Base-by-base conservation (phyloP, 139 green algal species). In the Closterium sp. region DNA sequence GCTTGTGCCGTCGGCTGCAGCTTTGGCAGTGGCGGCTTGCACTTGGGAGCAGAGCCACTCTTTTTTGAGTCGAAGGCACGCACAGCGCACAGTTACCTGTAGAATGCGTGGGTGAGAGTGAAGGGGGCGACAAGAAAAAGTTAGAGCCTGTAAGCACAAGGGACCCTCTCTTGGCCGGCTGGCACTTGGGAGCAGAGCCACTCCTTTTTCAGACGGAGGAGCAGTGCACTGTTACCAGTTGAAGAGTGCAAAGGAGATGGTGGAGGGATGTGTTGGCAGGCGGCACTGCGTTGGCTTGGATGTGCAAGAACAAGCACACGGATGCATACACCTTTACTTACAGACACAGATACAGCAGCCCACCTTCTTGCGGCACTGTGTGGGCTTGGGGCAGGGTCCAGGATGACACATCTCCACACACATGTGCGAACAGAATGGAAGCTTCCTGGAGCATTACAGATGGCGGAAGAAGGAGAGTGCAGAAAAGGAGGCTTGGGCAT, bases 281-380 rank as follows among this genome's bases (percentile, higher is more conserved):
- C n/a, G n/a, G n/a, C n/a, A n/a, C n/a, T n/a, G n/a, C n/a, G n/a
- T n/a, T n/a, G n/a, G n/a, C n/a, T n/a, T n/a, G n/a, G n/a, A n/a
- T n/a, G n/a, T 69, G 43, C 5, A 28, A 25, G 23, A 12, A 66
- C 9, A 66, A 66, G 3, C 38, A 69, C 10, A 4, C 43, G n/a
- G n/a, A n/a, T n/a, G n/a, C n/a, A n/a, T n/a, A 69, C 43, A 28
- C 43, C 21, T 16, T 12, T 16, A 69, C 43, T 25, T 16, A 28
- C 10, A 69, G 1, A 2, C 9, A 28, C 43, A 69, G 1, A 69
- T 16, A 69, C 9, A 28, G 23, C 43, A 69, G 9, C 43, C 36
- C 83, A 93, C 91, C 91, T 94, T 94, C 88, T 91, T 94, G n/a
- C 35, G 31, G 84, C 91, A 94, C 89, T 90, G 34, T 0, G 69